Conservation (phyloP, 352 stramenopile species). For the Pythium sukuiense region DNA sequence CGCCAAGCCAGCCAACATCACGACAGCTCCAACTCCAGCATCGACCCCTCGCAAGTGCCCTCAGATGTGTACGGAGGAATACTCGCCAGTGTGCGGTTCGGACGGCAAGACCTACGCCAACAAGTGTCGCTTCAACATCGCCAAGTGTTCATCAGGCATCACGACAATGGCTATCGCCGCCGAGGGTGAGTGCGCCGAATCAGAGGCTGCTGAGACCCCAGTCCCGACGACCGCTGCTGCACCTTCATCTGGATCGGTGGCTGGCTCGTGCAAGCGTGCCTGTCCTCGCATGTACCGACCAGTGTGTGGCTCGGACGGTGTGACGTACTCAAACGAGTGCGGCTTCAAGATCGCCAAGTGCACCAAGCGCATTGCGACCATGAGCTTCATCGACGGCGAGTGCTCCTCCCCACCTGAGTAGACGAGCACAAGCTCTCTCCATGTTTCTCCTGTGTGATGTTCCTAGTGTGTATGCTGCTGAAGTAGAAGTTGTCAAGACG, state of each 20-base stretch:
- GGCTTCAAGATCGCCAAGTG: conserved; percentile 30
- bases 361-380: conserved; percentile 12
- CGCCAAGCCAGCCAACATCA: neutral
- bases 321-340: conserved; percentile 33
- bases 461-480: too few species aligned
- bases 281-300: conserved; percentile 18
- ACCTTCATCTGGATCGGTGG: conserved; percentile 1
- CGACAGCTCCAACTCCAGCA: neutral
- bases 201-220: conserved; percentile 3
- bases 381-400: conserved; percentile 10
- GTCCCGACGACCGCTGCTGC: neutral
- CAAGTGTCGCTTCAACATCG: conserved; percentile 33
- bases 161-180: conserved; percentile 32
- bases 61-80: conserved; percentile 22
- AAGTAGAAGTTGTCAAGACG: too few species aligned
- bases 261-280: neutral
- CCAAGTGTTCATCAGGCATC: conserved; percentile 25
- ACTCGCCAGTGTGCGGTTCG: conserved; percentile 32
- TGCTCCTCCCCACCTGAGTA: neutral
- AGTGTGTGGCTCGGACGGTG: conserved; percentile 28
- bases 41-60: conserved; percentile 3
- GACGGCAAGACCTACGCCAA: conserved; percentile 39
- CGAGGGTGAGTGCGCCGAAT: conserved; percentile 10
- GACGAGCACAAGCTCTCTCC: neutral
- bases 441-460: too few species aligned